Base-by-base conservation (phyloP, 495 filamentous ascomycete species). In the Pseudomonodictys pantanalensis region DNA sequence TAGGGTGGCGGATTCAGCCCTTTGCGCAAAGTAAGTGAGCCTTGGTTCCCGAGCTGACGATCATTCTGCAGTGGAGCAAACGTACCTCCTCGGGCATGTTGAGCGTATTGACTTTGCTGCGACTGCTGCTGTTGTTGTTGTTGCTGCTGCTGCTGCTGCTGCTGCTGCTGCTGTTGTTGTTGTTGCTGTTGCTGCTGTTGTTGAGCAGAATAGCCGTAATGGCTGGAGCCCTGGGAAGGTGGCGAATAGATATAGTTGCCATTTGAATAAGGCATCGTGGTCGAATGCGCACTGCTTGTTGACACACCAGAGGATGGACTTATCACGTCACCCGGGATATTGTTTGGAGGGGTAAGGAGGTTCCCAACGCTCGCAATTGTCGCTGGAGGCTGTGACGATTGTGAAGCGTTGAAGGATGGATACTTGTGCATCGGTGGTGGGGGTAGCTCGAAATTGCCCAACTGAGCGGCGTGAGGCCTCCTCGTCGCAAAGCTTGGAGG, bases 331-430 rank as follows among this genome's bases (percentile, higher is more conserved):
- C 78, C 78, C n/a, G 81, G 75, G 32, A 84, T 76, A 69, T 78
- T 82, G 44, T 80, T 79, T 56, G 83, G 84, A 26, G 83, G 81
- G 5, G 83, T 88, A 53, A 85, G 72, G 25, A 87, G 76, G 58
- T 80, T 87, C 62, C 79, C 81, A 54, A 81, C 81, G 61, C 79
- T 82, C 54, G 82, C 78, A 52, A 73, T 64, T 18, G 62, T 71
- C 11, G 56, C 58, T 22, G 70, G 55, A 28, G 74, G 62, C 60
- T 74, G 62, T 53, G 69, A 62, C 50, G 68, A 69, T 70, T 83
- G 68, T 71, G 71, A 53, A 71, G 78, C 68, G 71, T 75, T 69
- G 41, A 70, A 68, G 43, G 69, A 65, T 0, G 72, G 66, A 60
- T 77, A 81, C 64, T 82, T 83, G 25, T 67, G 57, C 47, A 68